Evolutionary conservation across 805 yeast species (phyloP).

Genomic region (Candida hispaniensis): DNA sequence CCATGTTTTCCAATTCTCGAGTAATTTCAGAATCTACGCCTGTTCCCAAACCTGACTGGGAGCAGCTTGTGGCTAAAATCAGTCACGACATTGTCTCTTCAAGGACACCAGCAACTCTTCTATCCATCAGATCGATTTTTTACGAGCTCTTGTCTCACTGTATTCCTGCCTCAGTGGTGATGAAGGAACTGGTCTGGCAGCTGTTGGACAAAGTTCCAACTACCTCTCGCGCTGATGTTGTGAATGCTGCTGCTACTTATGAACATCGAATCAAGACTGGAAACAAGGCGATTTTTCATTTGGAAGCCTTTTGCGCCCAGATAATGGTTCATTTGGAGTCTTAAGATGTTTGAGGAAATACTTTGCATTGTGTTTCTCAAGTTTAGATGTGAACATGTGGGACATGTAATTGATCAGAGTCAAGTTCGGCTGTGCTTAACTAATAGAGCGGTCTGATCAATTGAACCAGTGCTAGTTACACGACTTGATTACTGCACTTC

Average conservation of each 20-base stretch:
- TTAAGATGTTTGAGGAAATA: background rate
- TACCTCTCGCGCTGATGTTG: slow-evolving; percentile 27
- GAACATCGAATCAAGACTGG: slow-evolving; percentile 87
- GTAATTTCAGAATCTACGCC: slow-evolving; percentile 33
- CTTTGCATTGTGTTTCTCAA: too few species aligned
- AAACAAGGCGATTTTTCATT: slow-evolving; percentile 79
- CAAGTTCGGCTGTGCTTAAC: too few species aligned
- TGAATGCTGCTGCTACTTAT: slow-evolving; percentile 50
- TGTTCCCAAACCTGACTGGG: slow-evolving; percentile 79
- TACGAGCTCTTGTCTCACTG: slow-evolving; percentile 89
- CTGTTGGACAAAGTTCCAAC: slow-evolving; percentile 27
- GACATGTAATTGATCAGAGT: too few species aligned
- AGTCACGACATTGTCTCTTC: slow-evolving; percentile 50
- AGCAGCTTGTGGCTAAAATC: slow-evolving; percentile 57
- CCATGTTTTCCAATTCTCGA: slow-evolving; percentile 24
- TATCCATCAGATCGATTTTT: slow-evolving; percentile 47
- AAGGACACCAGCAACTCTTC: slow-evolving; percentile 44
- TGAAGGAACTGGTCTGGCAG: slow-evolving; percentile 44
- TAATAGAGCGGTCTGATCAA: too few species aligned
- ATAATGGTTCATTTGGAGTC: slow-evolving; percentile 65
- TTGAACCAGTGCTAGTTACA: too few species aligned
- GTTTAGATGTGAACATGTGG: too few species aligned
- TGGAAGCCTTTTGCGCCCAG: slow-evolving; percentile 88
- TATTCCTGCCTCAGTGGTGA: slow-evolving; percentile 75
- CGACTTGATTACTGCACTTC: too few species aligned